Conservation (phyloP, 768 basidiomycete genomes). For the Leccinum truebloodii region DNA sequence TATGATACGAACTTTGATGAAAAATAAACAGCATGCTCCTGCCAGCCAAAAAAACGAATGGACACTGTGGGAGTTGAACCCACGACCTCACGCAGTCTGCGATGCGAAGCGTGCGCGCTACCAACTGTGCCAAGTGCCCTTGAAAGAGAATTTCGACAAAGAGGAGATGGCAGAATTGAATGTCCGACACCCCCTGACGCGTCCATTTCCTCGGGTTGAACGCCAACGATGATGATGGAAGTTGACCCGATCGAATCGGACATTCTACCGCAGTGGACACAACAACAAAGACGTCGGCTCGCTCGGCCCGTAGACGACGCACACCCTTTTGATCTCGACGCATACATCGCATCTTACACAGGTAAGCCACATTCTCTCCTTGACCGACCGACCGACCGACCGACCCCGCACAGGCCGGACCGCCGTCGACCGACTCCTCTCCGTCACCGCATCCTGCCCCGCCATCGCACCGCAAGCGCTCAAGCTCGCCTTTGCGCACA, state of each 20-base stretch:
- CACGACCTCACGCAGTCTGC: constrained; percentile 34
- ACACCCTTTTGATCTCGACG: constrained; percentile 87
- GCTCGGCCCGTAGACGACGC: constrained; percentile 65
- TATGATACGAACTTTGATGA: neutral
- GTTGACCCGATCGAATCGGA: constrained; percentile 32
- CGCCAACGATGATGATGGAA: constrained; percentile 26
- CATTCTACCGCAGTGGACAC: constrained; percentile 15
- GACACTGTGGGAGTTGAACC: constrained; percentile 37
- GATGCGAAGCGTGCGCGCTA: constrained; percentile 36
- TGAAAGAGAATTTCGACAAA: accelerated
- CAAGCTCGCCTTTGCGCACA: constrained; percentile 61
- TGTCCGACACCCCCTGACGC: constrained; percentile 7
- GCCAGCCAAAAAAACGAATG: constrained; percentile 13
- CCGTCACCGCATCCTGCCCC: constrained; percentile 65
- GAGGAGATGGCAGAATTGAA: neutral
- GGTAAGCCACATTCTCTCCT: neutral
- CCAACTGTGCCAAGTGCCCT: constrained; percentile 37
- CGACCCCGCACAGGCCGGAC: constrained; percentile 55
- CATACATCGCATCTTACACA: constrained; percentile 71
- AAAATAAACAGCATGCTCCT: no score
- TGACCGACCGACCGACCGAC: neutral
- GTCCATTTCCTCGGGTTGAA: neutral
- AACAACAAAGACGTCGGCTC: constrained; percentile 19
- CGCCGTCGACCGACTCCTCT: constrained; percentile 70
- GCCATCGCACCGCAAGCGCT: constrained; percentile 72